phyloP scores from a whole-genome alignment of 2,329 filamentous ascomycete species.

The Aspergillus fijiensis region DNA sequence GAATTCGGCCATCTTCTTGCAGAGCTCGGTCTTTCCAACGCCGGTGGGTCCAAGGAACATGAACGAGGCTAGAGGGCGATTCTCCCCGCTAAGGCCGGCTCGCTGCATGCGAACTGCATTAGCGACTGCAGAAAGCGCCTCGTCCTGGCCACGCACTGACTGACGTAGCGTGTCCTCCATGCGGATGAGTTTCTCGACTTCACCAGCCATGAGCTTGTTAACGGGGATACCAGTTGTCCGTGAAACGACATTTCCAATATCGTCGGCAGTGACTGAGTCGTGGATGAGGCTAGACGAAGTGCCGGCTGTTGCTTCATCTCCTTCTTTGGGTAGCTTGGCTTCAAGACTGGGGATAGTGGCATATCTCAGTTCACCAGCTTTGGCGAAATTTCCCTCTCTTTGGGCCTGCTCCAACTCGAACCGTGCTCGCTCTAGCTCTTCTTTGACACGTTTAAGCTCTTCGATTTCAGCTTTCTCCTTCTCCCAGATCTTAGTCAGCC shows the following conservation, averaged over 20 bases:
- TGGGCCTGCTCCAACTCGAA: constrained; percentile 86
- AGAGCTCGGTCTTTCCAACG: constrained; percentile 95
- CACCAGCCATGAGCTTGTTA: constrained; percentile 85
- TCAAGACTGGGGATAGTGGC: constrained; percentile 81
- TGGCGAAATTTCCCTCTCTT: constrained; percentile 81
- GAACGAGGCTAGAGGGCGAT: constrained; percentile 87
- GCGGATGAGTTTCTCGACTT: constrained; percentile 89
- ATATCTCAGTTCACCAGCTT: constrained; percentile 88
- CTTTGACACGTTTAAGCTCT: constrained; percentile 80
- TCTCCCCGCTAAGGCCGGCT: constrained; percentile 86
- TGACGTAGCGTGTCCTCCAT: constrained; percentile 90
- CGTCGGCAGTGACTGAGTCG: constrained; percentile 91
- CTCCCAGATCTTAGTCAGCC: constrained; percentile 81
- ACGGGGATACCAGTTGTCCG: constrained; percentile 90
- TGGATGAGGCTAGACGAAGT: constrained; percentile 68
- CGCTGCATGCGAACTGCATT: constrained; percentile 93
- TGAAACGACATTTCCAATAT: constrained; percentile 90
- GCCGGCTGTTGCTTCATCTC: constrained; percentile 47
- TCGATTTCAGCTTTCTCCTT: constrained; percentile 84
- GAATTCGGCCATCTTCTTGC: constrained; percentile 92
- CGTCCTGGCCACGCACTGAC: constrained; percentile 87
- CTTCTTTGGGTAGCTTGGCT: constrained; percentile 74
- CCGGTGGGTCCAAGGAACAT: constrained; percentile 98
- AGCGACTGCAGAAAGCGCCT: constrained; percentile 85
- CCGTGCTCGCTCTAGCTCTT: constrained; percentile 80